Base-by-base conservation (phyloP, 192 early-diverging fungal species). In the Diversispora eburnea region DNA sequence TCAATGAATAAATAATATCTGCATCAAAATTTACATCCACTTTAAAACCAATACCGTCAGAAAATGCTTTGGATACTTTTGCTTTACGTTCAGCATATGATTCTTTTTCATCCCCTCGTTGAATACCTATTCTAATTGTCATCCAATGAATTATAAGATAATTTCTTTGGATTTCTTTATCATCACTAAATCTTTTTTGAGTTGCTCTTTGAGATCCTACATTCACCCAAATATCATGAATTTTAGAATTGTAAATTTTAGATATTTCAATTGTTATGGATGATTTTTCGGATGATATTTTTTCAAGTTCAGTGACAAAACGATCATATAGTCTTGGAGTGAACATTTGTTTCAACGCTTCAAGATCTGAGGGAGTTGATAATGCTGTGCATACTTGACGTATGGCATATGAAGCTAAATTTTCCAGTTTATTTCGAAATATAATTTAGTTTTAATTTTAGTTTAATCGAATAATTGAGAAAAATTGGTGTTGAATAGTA, bases 21-120 rank as follows among this genome's bases (percentile, higher is more conserved):
- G 80, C 82, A 79, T 83, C 82, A 54, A 83, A 67, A n/a, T 67
- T 64, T n/a, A 80, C 80, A 62, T 83, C 82, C 12, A 83, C 82
- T 15, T 70, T 74, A 13, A 81, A 71, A 39, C 77, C 66, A 42
- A 67, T 75, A 6, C 77, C 79, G 9, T 78, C 77, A 49, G 73
- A 48, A 19, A 79, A 49, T 6, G 73, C 73, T 68, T 79, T 76
- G 12, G 59, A 47, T 3, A 77, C 59, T 20, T 71, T 67, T 48
- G 56, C 45, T 46, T 76, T 57, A 47, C 65, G 76, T 20, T 79
- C 77, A 51, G 25, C 48, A 41, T 67, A 77, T 1, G 61, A 15
- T 47, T 71, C 73, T 52, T 72, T 56, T 17, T 67, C 57, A 8
- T 20, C 8, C 0, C 56, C 22, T 22, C 64, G 48, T 33, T 68